Percentiles rank a stretch among this genome's conserved stretches.
These are phyloP conservation scores for Fusarium albosuccineum DNA, from an alignment of 2,329 filamentous ascomycete genomes.

Conservation along the genomic window DNA sequence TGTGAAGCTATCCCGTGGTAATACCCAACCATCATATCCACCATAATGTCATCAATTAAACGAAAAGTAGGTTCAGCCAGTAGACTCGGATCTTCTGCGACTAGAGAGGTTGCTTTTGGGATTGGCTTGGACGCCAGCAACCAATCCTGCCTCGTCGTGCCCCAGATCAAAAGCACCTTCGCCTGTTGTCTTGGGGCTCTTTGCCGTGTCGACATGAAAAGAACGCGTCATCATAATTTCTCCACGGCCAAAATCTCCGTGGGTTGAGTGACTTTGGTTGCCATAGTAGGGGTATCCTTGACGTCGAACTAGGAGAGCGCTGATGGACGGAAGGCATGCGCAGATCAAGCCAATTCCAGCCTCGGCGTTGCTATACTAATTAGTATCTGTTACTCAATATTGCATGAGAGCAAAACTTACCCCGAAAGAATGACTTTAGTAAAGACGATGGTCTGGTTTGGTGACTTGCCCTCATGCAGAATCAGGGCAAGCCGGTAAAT, in stretches of 20 bases:
- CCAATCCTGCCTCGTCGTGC: slow-evolving; percentile 42
- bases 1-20: too few species aligned
- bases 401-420: neutral
- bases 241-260: slow-evolving; percentile 27
- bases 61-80: neutral
- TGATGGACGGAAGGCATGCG: slow-evolving; percentile 37
- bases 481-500: slow-evolving; percentile 36
- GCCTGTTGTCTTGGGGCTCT: slow-evolving; percentile 22
- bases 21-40: neutral
- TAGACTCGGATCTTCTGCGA: slow-evolving; percentile 24
- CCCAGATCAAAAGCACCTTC: slow-evolving; percentile 30
- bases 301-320: slow-evolving; percentile 31
- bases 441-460: slow-evolving; percentile 34
- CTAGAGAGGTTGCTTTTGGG: slow-evolving; percentile 26
- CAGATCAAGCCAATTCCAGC: slow-evolving; percentile 36
- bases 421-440: slow-evolving; percentile 38
- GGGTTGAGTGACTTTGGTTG: slow-evolving; percentile 33
- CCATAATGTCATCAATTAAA: neutral
- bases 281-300: slow-evolving; percentile 42
- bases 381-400: fast-evolving
- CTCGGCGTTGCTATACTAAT: slow-evolving; percentile 27
- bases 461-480: slow-evolving; percentile 21
- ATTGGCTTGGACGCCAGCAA: slow-evolving; percentile 28
- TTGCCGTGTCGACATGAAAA: slow-evolving; percentile 44
- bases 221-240: slow-evolving; percentile 50